Evolutionary conservation across 805 yeast species (phyloP).

Genomic region (Priceomyces melissophilus): DNA sequence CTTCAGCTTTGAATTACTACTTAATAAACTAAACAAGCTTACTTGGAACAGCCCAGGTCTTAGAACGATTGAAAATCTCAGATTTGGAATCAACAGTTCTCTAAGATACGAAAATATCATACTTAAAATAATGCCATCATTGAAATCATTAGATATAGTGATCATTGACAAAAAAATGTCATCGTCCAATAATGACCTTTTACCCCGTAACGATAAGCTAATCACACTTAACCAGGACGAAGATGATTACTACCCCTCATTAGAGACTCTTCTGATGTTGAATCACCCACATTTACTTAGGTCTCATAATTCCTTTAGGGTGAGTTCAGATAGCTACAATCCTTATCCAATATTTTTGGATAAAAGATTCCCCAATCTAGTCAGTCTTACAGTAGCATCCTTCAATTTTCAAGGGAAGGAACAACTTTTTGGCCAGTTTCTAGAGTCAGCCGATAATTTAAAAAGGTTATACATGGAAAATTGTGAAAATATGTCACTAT

Average conservation of each 20-base stretch:
- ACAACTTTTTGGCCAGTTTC: conserved; percentile 25
- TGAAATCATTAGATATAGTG: conserved; percentile 22
- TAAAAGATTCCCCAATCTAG: conserved; percentile 19
- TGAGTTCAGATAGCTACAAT: conserved; percentile 15
- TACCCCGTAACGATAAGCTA: conserved; percentile 17
- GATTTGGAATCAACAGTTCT: conserved; percentile 26
- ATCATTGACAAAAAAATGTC: conserved; percentile 16
- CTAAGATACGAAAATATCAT: conserved; percentile 15
- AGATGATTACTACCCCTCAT: neutral
- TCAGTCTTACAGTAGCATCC: conserved; percentile 25
- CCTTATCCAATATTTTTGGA: conserved; percentile 24
- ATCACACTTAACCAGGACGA: conserved; percentile 4
- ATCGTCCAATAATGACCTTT: conserved; percentile 13
- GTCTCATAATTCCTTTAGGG: conserved; percentile 7
- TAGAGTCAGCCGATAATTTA: conserved; percentile 16
- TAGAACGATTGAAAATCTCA: conserved; percentile 15
- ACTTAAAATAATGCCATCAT: conserved; percentile 20
- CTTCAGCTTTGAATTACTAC: conserved; percentile 23
- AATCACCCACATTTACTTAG: conserved; percentile 25
- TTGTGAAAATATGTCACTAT: conserved; percentile 25
- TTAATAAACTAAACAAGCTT: conserved; percentile 20
- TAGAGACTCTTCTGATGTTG: conserved; percentile 20
- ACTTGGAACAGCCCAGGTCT: conserved; percentile 26
- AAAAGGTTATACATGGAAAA: conserved; percentile 29
- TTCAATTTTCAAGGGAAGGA: conserved; percentile 27